Evolutionary conservation across 2,329 filamentous ascomycete genomes (phyloP), one percentile per base, ranked within the genome.

Genomic region (Aspergillus clavatus): DNA sequence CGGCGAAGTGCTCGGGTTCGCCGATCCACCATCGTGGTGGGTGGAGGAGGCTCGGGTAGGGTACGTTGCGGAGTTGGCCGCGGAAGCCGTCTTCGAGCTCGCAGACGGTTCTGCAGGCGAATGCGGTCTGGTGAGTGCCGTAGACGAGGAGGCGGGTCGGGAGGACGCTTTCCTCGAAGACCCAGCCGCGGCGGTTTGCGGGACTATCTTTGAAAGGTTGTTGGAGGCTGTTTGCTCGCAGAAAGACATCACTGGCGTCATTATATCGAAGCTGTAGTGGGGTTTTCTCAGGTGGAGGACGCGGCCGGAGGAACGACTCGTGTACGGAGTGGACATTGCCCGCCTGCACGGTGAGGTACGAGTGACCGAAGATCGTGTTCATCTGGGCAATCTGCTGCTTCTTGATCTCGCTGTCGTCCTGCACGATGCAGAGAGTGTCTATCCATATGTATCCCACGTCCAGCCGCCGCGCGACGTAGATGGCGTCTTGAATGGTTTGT

Each of bases 391-490:
- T 36, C 7, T 36, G 33, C n/a, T 36, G 16, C 8, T 14, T 18
- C 33, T 36, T 36, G 14, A 36, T 21, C n/a, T 36, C 33, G 11
- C 18, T 14, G 14, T 36, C 33, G 33, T 36, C 33, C 18, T 36
- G 33, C 33, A 36, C 33, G 6, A 36, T 36, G 14, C 33, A 36
- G 7, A 36, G 33, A 11, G 33, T 36, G 11, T 42, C 39, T 5
- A 42, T 22, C 39, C 39, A 42, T 26, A 33, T 21, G 21, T 42
- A 33, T 33, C 33, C 33, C 16, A 42, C 14, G 4, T 33, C 21
- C 12, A 42, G 16, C 16, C 12, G 14, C 14, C 33, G 39, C 12
- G 27, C 39, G 23, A 42, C 39, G 21, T 31, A 42, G 24, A 42
- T 33, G 12, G 27, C 26, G 24, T 42, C 39, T 14, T 16, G 11